A percentile compares a stretch with the other conserved stretches of the same genome.
Conservation (phyloP, 1,284 basidiomycete genomes). For the Boletus calvinii region DNA sequence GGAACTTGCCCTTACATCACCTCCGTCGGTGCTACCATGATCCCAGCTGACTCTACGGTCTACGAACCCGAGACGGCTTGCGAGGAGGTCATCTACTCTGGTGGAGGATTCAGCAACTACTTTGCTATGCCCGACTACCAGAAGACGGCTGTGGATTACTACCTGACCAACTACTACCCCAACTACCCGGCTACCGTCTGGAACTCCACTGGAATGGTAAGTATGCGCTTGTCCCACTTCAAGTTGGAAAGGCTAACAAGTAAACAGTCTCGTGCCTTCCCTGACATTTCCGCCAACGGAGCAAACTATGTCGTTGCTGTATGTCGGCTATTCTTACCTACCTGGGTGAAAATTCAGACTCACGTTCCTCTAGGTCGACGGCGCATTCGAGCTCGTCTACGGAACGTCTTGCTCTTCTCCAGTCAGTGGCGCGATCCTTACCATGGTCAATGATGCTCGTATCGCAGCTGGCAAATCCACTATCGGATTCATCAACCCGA, state of each 20-base stretch:
- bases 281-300: not conserved
- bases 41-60: not conserved
- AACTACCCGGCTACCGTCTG: conserved; percentile 37
- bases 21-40: not conserved
- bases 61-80: conserved; percentile 33
- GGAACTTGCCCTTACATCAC: conserved; percentile 2
- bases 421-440: conserved; percentile 40
- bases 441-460: conserved; percentile 48
- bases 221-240: conserved; percentile 18
- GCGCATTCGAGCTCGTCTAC: conserved; percentile 35
- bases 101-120: conserved; percentile 46
- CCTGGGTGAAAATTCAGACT: not conserved
- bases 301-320: conserved; percentile 33
- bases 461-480: conserved; percentile 37
- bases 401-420: conserved; percentile 41
- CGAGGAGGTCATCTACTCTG: conserved; percentile 33
- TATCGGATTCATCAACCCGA: conserved; percentile 39
- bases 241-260: not conserved
- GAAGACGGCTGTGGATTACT: conserved; percentile 31
- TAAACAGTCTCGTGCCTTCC: not conserved
- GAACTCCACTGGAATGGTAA: conserved; percentile 40
- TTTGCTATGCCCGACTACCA: conserved; percentile 42
- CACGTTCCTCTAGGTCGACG: conserved; percentile 28
- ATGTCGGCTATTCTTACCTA: not conserved
- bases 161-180: conserved; percentile 34